Conservation (phyloP, 2,329 filamentous ascomycete genomes). For the Colletotrichum echinochloae region DNA sequence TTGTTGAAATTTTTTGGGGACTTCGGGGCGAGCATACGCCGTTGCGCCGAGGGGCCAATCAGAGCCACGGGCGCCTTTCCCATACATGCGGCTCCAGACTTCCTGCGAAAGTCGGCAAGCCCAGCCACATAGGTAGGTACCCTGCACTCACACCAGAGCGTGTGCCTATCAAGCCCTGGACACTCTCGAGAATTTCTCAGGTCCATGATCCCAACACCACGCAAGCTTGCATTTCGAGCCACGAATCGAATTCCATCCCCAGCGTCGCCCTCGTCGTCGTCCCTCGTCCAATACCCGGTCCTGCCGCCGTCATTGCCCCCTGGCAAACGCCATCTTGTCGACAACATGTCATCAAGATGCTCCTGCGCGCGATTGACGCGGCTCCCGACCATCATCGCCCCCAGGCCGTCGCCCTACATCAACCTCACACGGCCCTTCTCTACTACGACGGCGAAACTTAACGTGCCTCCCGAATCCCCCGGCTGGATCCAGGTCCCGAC, state of each 20-base stretch:
- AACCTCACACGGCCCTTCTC: conserved; percentile 48
- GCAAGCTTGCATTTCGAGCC: conserved; percentile 22
- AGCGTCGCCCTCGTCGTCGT: conserved; percentile 7
- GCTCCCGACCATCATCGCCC: conserved; percentile 18
- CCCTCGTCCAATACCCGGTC: background rate
- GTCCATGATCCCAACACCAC: conserved; percentile 28
- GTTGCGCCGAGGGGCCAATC: conserved; percentile 37
- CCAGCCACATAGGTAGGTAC: background rate
- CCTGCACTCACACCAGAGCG: background rate
- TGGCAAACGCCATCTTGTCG: conserved; percentile 19
- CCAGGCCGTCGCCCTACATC: conserved; percentile 22
- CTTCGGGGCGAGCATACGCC: conserved; percentile 33
- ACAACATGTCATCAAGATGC: conserved; percentile 40
- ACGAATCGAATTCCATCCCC: conserved; percentile 22
- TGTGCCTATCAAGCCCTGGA: conserved; percentile 25
- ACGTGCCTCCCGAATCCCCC: conserved; percentile 82
- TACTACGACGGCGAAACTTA: conserved; percentile 46
- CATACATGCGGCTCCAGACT: background rate
- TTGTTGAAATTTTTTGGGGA: conserved; percentile 35
- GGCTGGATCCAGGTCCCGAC: conserved; percentile 85
- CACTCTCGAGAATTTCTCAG: conserved; percentile 41
- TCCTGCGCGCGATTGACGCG: conserved; percentile 37
- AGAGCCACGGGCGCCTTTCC: background rate
- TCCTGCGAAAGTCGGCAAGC: background rate
- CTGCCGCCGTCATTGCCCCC: conserved; percentile 10